Evolutionary conservation across 2,329 filamentous ascomycete genomes (phyloP).

Genomic region (Daldinia eschscholtzii): DNA sequence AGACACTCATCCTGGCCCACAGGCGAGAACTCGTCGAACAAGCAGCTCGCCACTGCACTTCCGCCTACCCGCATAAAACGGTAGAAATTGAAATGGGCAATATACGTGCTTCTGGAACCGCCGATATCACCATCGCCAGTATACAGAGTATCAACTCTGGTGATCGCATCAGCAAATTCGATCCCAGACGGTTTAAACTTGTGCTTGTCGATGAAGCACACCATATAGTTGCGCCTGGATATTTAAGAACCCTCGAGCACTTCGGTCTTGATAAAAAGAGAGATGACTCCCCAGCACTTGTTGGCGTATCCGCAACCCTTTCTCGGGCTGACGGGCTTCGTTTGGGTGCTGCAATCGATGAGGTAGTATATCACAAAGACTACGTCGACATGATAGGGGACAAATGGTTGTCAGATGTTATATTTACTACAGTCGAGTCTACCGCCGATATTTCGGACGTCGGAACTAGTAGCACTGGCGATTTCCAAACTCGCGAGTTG

Average conservation of each 20-base stretch:
- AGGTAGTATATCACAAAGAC: conserved; percentile 93
- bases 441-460: conserved; percentile 83
- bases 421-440: conserved; percentile 92
- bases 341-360: conserved; percentile 87
- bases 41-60: conserved; percentile 84
- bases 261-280: conserved; percentile 73
- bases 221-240: conserved; percentile 89
- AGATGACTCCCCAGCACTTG: conserved; percentile 72
- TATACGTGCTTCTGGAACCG: conserved; percentile 78
- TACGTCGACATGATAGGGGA: conserved; percentile 77
- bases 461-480: conserved; percentile 73
- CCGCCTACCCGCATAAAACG: conserved; percentile 81
- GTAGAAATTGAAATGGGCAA: conserved; percentile 95
- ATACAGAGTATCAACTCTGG: conserved; percentile 85
- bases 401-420: conserved; percentile 90
- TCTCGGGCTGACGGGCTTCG: conserved; percentile 85
- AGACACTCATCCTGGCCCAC: conserved; percentile 92
- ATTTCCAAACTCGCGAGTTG: conserved; percentile 84
- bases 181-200: conserved; percentile 84
- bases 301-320: conserved; percentile 89
- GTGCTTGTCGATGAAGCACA: conserved; percentile 96
- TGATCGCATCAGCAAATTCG: conserved; percentile 83
- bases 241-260: conserved; percentile 80
- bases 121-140: conserved; percentile 95
- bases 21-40: conserved; percentile 94